Conservation (phyloP, 768 basidiomycete species). For the Cantharellus anzutake region DNA sequence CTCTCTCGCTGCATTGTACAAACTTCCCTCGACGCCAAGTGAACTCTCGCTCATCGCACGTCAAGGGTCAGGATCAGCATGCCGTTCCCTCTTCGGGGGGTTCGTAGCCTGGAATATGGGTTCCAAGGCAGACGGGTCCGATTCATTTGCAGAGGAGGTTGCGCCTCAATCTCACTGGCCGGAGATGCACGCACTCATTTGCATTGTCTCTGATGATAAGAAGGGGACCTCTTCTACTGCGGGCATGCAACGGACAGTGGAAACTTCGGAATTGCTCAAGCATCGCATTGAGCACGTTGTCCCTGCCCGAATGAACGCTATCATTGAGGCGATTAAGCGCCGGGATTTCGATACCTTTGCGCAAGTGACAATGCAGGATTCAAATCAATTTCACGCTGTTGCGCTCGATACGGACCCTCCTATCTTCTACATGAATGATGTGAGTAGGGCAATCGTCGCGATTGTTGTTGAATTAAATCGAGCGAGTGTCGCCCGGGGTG, state of each 20-base stretch:
- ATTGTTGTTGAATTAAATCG: constrained; percentile 89
- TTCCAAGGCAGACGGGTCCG: constrained; percentile 41
- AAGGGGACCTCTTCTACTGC: constrained; percentile 89
- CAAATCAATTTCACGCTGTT: constrained; percentile 97
- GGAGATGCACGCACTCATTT: constrained; percentile 90
- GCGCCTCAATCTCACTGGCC: constrained; percentile 83
- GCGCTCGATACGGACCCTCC: constrained; percentile 93
- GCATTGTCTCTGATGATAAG: constrained; percentile 89
- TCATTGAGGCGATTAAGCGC: constrained; percentile 56
- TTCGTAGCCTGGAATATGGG: constrained; percentile 94
- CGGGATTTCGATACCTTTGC: constrained; percentile 84
- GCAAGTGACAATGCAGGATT: constrained; percentile 86
- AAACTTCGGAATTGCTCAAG: constrained; percentile 72
- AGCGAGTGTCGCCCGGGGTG: constrained; percentile 34
- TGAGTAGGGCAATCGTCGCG: constrained; percentile 79
- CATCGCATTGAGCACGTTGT: constrained; percentile 80
- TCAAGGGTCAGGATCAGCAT: constrained; percentile 95
- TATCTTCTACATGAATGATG: constrained; percentile 99
- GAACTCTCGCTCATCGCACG: constrained; percentile 85
- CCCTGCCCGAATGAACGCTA: constrained; percentile 66
- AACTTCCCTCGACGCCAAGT: constrained; percentile 57
- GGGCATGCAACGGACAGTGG: constrained; percentile 96
- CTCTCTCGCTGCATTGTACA: constrained; percentile 74
- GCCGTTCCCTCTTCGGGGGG: constrained; percentile 91
- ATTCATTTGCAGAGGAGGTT: constrained; percentile 77